Base-by-base conservation (phyloP, 306 rosid species). In the Pyrus pyrifolia region DNA sequence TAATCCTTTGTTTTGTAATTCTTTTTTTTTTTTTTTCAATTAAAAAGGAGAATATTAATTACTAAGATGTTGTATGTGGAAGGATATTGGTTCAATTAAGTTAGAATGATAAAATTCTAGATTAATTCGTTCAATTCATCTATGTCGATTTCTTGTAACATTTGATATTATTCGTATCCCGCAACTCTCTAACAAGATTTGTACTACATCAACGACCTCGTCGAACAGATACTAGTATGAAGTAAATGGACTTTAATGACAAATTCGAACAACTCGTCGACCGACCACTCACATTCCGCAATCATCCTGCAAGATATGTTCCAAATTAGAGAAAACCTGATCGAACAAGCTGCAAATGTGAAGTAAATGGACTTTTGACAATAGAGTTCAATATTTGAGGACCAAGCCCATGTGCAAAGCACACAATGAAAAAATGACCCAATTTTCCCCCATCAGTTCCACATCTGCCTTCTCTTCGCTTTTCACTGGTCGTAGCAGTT, bases 201-300 rank as follows among this genome's bases (percentile, higher is more conserved):
- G 3, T 15, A 1, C 2, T 14, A 15, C 1, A 4, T 14, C 18
- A 1, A 0, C 5, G 3, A 49, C 1, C 3, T 49, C 3, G 0
- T 4, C 1, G 21, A 1, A 49, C 55, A 0, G 17, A 1, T 4
- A 15, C 15, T 49, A 49, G 5, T 49, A 15, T 15, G 1, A 49
- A 4, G 0, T 49, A 49, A 49, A 2, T 46, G 7, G 0, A 14
- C 5, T 46, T 46, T 46, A 46, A 46, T 4, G 19, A 14, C 5
- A 49, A 49, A 14, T 4, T 49, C 5, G 3, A 49, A 49, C 0
- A 49, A 49, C 19, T 0, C 15, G 6, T 49, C 55, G 0, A 49
- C 3, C 1, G 8, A 1, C 8, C 55, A 15, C 8, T 49, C 3
- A 49, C 21, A 49, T 14, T 15, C 21, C 21, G 0, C 8, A 5